phyloP scores from a whole-genome alignment of 1,139 yeast genomes.

The Hansenula lynferdii region DNA sequence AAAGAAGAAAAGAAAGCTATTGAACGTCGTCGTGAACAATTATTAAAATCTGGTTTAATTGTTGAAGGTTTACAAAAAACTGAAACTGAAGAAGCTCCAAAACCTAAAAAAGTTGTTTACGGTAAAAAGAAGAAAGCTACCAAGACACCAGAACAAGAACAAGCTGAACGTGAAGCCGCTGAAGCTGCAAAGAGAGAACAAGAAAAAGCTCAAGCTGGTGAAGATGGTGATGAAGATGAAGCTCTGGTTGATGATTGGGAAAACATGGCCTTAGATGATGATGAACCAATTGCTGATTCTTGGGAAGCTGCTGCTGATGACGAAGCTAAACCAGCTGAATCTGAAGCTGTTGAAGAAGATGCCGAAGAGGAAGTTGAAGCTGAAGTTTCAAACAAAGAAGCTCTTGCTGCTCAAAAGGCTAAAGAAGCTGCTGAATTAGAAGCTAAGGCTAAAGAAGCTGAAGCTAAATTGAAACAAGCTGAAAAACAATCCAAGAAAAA shows the following conservation, averaged over 20 bases:
- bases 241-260: slow-evolving; percentile 25
- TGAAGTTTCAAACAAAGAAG: slow-evolving; percentile 20
- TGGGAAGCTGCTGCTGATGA: slow-evolving; percentile 45
- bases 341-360: slow-evolving; percentile 21
- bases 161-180: slow-evolving; percentile 23
- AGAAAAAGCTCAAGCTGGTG: slow-evolving; percentile 23
- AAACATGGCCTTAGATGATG: slow-evolving; percentile 23
- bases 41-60: slow-evolving; percentile 67
- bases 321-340: slow-evolving; percentile 21
- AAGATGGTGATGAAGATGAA: slow-evolving; percentile 16
- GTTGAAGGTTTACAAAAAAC: slow-evolving; percentile 66
- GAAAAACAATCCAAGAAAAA: slow-evolving; percentile 24
- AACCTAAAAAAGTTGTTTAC: slow-evolving; percentile 72
- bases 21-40: slow-evolving; percentile 87
- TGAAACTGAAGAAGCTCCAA: slow-evolving; percentile 30
- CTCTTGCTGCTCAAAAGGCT: slow-evolving; percentile 9
- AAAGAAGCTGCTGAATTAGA: slow-evolving; percentile 24
- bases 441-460: slow-evolving; percentile 21
- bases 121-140: slow-evolving; percentile 62
- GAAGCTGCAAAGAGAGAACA: slow-evolving; percentile 25
- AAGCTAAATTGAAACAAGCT: slow-evolving; percentile 23
- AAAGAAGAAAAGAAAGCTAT: slow-evolving; percentile 84
- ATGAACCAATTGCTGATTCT: slow-evolving; percentile 54
- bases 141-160: slow-evolving; percentile 23
- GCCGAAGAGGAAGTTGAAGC: slow-evolving; percentile 19